These are phyloP conservation scores for Inosperma sp. DNA, from an alignment of 768 basidiomycete species.

Conservation along the genomic window DNA sequence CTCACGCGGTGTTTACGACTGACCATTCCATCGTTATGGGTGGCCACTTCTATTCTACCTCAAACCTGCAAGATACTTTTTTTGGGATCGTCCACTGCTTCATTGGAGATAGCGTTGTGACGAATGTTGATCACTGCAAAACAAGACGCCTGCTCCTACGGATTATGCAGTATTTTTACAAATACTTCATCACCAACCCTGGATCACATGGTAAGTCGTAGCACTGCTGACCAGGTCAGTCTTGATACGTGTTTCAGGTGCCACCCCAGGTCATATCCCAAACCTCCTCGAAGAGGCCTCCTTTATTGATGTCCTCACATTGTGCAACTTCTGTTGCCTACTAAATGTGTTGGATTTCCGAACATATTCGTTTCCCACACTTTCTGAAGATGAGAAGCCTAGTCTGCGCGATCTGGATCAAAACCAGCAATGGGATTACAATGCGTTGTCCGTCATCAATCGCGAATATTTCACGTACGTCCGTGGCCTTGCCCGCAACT, in stretches of 20 bases:
- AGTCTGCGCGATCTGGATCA: no score
- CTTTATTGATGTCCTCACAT: background rate
- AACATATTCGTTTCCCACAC: background rate
- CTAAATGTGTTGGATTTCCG: background rate
- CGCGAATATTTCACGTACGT: no score
- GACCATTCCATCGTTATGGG: background rate
- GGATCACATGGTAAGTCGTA: background rate
- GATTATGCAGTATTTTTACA: background rate
- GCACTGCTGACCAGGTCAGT: background rate
- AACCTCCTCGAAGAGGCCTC: background rate
- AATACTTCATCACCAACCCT: background rate
- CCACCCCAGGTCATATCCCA: background rate
- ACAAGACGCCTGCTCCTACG: background rate
- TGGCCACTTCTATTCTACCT: slow-evolving; percentile 4
- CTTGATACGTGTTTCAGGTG: background rate
- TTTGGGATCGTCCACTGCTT: background rate
- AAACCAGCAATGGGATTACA: no score
- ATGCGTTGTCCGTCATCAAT: no score
- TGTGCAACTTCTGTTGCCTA: background rate
- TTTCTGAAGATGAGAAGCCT: background rate
- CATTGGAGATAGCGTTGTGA: background rate
- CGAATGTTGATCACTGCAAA: no score
- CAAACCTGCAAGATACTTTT: background rate
- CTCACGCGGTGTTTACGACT: slow-evolving; percentile 6
- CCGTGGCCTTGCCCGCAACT: no score